These are phyloP conservation scores for Juncus effusus DNA, from an alignment of 176 grass and related monocot genomes.

Conservation along the genomic window DNA sequence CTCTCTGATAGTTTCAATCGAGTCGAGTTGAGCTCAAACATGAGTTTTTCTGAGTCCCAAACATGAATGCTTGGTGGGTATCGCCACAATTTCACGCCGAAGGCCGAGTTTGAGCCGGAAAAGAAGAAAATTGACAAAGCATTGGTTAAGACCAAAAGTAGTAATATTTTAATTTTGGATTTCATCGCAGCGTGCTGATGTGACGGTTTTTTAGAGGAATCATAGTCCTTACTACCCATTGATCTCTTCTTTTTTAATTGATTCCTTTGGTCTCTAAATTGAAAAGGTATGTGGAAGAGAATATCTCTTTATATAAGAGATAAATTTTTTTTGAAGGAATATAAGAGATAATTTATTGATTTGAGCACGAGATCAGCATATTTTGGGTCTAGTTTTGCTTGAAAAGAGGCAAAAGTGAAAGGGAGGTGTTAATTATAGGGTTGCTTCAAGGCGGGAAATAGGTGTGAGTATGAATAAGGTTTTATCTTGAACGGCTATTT, in stretches of 20 bases:
- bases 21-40: conserved; percentile 22
- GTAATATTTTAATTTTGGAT: conserved; percentile 29
- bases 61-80: conserved; percentile 1
- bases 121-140: conserved; percentile 37
- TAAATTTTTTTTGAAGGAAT: no score
- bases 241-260: neutral
- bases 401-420: conserved; percentile 6
- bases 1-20: conserved; percentile 13
- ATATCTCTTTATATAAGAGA: neutral
- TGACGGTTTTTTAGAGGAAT: conserved; percentile 27
- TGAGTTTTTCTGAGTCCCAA: conserved; percentile 31
- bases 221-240: conserved; percentile 54
- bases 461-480: neutral
- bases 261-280: neutral
- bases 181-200: conserved; percentile 1
- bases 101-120: conserved; percentile 20
- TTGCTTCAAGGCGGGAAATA: conserved; percentile 1
- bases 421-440: neutral
- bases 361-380: conserved; percentile 15
- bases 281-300: neutral
- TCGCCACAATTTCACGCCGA: neutral
- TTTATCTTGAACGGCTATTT: neutral
- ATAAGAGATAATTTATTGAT: no score
- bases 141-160: conserved; percentile 37
- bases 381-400: conserved; percentile 3